phyloP scores from a whole-genome alignment of 2,329 filamentous ascomycete genomes.

The Didymella exigua region DNA sequence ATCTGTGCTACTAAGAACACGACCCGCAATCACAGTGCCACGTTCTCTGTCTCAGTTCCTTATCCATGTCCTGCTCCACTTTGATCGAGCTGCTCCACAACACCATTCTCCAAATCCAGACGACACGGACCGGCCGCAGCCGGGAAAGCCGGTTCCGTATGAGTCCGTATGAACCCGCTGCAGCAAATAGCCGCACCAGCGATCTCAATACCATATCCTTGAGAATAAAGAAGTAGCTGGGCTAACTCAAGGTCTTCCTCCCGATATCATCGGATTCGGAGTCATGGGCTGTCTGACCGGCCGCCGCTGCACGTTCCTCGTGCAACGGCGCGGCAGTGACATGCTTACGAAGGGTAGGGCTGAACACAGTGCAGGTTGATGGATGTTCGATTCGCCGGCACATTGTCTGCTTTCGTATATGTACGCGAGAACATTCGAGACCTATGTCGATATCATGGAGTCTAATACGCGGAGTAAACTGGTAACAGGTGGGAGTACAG shows the following conservation, averaged over 20 bases:
- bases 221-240: neutral
- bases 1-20: constrained; percentile 1
- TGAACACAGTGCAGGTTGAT: neutral
- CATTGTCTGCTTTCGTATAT: neutral
- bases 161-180: neutral
- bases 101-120: neutral
- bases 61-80: constrained; percentile 4
- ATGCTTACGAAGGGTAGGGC: constrained; percentile 11
- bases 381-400: constrained; percentile 2
- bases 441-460: neutral
- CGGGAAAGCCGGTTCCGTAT: neutral
- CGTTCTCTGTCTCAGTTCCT: constrained; percentile 5
- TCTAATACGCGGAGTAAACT: neutral
- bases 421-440: constrained; percentile 8
- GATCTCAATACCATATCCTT: neutral
- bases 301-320: constrained; percentile 5
- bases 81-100: neutral
- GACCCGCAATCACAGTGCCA: constrained; percentile 12
- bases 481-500: constrained; percentile 14
- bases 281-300: constrained; percentile 1
- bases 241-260: neutral
- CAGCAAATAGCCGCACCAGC: constrained; percentile 1
- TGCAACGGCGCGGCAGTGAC: constrained; percentile 7
- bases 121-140: neutral
- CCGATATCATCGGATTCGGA: neutral